Base-by-base conservation (phyloP, 352 stramenopile species). In the Globisporangium middletonii region DNA sequence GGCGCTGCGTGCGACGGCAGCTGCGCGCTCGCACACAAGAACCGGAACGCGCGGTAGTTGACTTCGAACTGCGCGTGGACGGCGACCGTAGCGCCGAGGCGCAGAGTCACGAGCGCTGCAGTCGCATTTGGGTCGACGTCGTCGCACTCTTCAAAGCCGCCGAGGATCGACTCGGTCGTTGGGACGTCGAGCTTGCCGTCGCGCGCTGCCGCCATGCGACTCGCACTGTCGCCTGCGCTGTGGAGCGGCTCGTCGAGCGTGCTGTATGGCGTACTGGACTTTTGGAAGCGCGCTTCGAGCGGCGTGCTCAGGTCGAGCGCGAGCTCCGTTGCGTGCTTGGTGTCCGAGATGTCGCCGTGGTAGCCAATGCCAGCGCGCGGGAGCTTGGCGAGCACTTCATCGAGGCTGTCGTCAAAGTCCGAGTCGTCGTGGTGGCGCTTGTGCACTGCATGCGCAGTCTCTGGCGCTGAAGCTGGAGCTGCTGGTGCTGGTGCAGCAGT, bases 81-180 rank as follows among this genome's bases (percentile, higher is more conserved):
- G 0, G 67, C 23, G 35, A 78, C 64, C 3, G 74, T 43, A 27
- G 28, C 30, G 0, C 30, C 38, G 33, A 76, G 65, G 46, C 77
- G 67, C 35, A 89, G 68, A 16, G 79, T 62, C 49, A 91, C 15
- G 5, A 94, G 37, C 8, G 70, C 57, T 0, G 78, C 84, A 37
- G 72, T 90, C 15, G 82, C 80, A 51, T 91, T 87, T 35, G 80
- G 78, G 35, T 94, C 81, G 30, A 83, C 59, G 56, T 79, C 83
- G 46, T 94, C 84, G 54, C 84, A 92, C 54, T 94, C 84, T 61
- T 94, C 82, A 59, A 85, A 88, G 2, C 81, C 82, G 23, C 76
- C 78, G 19, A 94, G 74, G 51, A 94, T 80, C 33, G 82, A 89
- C 4, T 94, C 84, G 35, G 79, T 71, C 11, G 82, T 92, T 2